Evolutionary conservation across 1,284 basidiomycete species (phyloP), one percentile per base, ranked within the genome.

Genomic region (Cutaneotrichosporon sp.): DNA sequence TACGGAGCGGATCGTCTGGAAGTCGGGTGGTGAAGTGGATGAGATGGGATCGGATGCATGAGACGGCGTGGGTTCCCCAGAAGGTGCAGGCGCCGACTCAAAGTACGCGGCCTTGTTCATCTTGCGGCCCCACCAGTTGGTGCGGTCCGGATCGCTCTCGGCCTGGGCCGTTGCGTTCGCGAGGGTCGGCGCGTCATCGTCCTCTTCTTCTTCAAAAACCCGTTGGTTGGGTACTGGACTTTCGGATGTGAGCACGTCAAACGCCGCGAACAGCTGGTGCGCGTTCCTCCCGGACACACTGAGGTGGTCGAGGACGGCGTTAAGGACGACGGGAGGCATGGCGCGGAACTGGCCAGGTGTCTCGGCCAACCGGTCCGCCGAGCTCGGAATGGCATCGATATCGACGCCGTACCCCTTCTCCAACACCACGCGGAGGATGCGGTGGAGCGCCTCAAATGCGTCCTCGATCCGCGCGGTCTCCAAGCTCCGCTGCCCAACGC

Each of bases 391-490:
- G 53, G 65, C 59, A 49, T 61, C 53, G 16, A 69, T 56, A 49
- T 69, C 68, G 8, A 69, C 34, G 10, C 65, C 65, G 16, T 63
- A 69, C 10, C 58, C 68, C 36, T 66, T 21, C 16, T 32, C 14
- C 22, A 66, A 16, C 22, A 69, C 51, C 46, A 58, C 62, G 7
- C 55, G 60, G n/a, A 64, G 22, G 9, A 65, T 55, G 8, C 61
- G 46, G 63, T 66, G 60, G 50, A 69, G 34, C 7, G 53, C 55
- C 21, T 55, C 14, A 30, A 51, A 22, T 4, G 36, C 40, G 30
- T 26, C 21, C 34, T 18, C 42, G 42, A 46, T 18, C 16, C 16
- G 7, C 18, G 16, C 18, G 42, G 13, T 13, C 6, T 42, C 40
- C 14, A 7, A 18, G 42, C 42, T n/a, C 53, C 31, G 22, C 21